Evolutionary conservation across 2,329 filamentous ascomycete species (phyloP).

Genomic region (Cladosporium sp.): DNA sequence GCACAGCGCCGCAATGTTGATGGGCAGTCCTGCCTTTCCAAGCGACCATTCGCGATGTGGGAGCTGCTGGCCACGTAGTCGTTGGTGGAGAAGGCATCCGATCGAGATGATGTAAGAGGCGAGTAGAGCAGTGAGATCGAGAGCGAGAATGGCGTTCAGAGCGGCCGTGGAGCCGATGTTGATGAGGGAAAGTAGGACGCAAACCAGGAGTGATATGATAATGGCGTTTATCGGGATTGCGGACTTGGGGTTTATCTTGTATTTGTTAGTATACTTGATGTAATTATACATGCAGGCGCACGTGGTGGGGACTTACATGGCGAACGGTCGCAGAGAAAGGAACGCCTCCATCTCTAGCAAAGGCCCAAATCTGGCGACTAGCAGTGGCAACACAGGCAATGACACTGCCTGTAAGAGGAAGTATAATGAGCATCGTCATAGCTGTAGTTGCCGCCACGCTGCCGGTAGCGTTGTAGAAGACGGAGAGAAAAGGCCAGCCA

Average conservation of each 20-base stretch:
- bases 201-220: constrained; percentile 20
- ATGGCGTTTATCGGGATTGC: constrained; percentile 25
- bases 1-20: constrained; percentile 31
- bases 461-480: constrained; percentile 34
- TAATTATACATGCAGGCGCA: neutral
- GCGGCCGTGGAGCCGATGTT: constrained; percentile 37
- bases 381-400: constrained; percentile 35
- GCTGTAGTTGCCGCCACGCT: constrained; percentile 29
- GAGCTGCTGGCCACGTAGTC: constrained; percentile 31
- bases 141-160: constrained; percentile 39
- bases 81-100: constrained; percentile 32
- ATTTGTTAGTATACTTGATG: neutral
- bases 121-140: constrained; percentile 36
- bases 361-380: constrained; percentile 34
- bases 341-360: constrained; percentile 15
- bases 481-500: constrained; percentile 30
- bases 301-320: constrained; percentile 14
- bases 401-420: constrained; percentile 28
- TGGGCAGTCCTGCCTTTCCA: constrained; percentile 30
- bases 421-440: constrained; percentile 30
- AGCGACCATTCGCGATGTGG: constrained; percentile 36
- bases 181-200: constrained; percentile 30
- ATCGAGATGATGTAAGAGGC: constrained; percentile 38
- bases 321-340: constrained; percentile 18
- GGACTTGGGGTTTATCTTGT: constrained; percentile 10